Evolutionary conservation across 164 flowering plant genomes (phyloP).

Genomic region (Liquidambar formosana): DNA sequence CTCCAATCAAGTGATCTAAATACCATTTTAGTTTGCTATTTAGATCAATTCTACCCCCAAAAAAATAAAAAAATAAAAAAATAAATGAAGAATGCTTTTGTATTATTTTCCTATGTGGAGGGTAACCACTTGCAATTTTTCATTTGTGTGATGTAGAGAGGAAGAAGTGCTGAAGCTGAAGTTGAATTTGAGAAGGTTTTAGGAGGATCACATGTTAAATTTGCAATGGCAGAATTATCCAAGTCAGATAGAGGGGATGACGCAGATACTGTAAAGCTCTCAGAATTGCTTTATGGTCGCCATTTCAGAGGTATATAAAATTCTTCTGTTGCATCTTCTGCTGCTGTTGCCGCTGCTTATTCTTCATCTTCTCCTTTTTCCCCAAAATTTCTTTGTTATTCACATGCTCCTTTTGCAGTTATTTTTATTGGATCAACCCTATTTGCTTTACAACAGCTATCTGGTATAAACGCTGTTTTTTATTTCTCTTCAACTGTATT

Average conservation of each 20-base stretch:
- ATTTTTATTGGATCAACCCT: conserved; percentile 90
- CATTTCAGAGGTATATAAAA: conserved; percentile 69
- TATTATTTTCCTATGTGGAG: not conserved
- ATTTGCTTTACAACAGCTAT: conserved; percentile 82
- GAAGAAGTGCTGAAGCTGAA: conserved; percentile 85
- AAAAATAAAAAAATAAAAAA: no score
- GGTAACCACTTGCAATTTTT: not conserved
- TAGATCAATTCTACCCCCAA: no score
- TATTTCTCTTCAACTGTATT: conserved; percentile 82
- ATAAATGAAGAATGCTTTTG: not conserved
- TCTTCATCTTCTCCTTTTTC: conserved; percentile 12
- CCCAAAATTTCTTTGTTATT: conserved; percentile 35
- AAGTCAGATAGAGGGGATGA: conserved; percentile 81
- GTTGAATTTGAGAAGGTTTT: conserved; percentile 73
- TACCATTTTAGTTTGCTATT: no score
- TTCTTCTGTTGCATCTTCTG: conserved; percentile 9
- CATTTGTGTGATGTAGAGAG: conserved; percentile 50
- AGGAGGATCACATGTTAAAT: conserved; percentile 73
- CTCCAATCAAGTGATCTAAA: no score
- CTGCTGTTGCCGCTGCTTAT: not conserved
- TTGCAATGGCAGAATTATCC: conserved; percentile 73
- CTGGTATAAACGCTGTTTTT: conserved; percentile 83
- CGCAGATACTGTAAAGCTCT: conserved; percentile 48
- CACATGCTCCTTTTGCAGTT: conserved; percentile 81
- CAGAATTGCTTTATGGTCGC: conserved; percentile 82